phyloP scores from a whole-genome alignment of 2,329 filamentous ascomycete species.

The Piedraia hortae region DNA sequence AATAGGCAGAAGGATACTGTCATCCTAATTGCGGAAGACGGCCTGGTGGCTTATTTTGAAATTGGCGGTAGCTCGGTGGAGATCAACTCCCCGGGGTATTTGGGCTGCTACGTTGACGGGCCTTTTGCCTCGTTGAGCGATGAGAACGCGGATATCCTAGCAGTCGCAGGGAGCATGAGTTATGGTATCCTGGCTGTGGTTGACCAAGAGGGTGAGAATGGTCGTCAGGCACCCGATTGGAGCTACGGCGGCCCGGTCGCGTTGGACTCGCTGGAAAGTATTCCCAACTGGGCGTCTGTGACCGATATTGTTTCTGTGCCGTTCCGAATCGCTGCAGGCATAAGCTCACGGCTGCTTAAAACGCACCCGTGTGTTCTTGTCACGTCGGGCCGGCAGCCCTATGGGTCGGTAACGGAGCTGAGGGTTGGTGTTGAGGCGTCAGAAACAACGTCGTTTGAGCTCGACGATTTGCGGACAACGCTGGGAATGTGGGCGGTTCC shows the following conservation, averaged over 20 bases:
- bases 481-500: slow-evolving; percentile 15
- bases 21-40: slow-evolving; percentile 72
- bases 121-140: slow-evolving; percentile 48
- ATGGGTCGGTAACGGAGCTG: slow-evolving; percentile 19
- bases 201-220: slow-evolving; percentile 6
- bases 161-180: slow-evolving; percentile 53
- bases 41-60: slow-evolving; percentile 45
- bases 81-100: slow-evolving; percentile 31
- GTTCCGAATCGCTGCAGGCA: slow-evolving; percentile 5
- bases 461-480: slow-evolving; percentile 7
- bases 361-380: slow-evolving; percentile 7
- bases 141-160: slow-evolving; percentile 41
- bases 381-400: slow-evolving; percentile 17
- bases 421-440: slow-evolving; percentile 16
- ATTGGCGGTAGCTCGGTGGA: slow-evolving; percentile 25
- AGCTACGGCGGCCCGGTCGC: slow-evolving; percentile 17
- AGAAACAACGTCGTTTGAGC: slow-evolving; percentile 5
- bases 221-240: slow-evolving; percentile 13
- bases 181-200: slow-evolving; percentile 24
- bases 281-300: slow-evolving; percentile 33
- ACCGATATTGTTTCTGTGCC: slow-evolving; percentile 19
- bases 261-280: slow-evolving; percentile 27
- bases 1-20: slow-evolving; percentile 44
- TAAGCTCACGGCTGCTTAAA: slow-evolving; percentile 3
- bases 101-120: slow-evolving; percentile 47